Conservation (phyloP, 2,329 filamentous ascomycete species). For the Colletotrichum tropicale region DNA sequence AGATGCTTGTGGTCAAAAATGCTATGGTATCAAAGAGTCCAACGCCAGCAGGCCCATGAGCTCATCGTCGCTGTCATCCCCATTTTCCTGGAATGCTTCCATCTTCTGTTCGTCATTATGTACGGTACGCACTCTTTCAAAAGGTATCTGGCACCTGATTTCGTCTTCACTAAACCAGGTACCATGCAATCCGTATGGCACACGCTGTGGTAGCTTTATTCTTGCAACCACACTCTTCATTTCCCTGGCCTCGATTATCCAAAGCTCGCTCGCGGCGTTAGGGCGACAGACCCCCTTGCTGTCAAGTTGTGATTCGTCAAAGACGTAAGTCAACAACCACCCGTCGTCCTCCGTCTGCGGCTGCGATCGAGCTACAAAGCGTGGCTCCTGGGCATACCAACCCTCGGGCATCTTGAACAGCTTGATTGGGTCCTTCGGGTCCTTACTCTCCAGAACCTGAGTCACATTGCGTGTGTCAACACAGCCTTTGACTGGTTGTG, state of each 20-base stretch:
- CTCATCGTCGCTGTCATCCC: background rate
- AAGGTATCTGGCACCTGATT: slow-evolving; percentile 50
- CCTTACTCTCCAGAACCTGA: slow-evolving; percentile 52
- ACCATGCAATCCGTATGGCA: slow-evolving; percentile 73
- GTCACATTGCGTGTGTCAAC: slow-evolving; percentile 62
- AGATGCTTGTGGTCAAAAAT: background rate
- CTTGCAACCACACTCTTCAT: slow-evolving; percentile 66
- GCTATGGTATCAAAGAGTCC: background rate
- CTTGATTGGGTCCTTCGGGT: slow-evolving; percentile 60
- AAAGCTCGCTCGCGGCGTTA: slow-evolving; percentile 63
- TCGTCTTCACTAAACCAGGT: slow-evolving; percentile 63
- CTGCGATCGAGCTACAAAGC: slow-evolving; percentile 59
- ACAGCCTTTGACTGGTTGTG: slow-evolving; percentile 60
- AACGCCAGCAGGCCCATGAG: background rate
- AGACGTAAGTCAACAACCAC: slow-evolving; percentile 71
- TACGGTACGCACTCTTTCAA: background rate
- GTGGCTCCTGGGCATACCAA: slow-evolving; percentile 70
- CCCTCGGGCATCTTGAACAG: slow-evolving; percentile 65
- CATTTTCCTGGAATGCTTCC: background rate
- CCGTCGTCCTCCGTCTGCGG: slow-evolving; percentile 65
- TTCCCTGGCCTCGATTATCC: slow-evolving; percentile 67
- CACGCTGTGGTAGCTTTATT: slow-evolving; percentile 66
- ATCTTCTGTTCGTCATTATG: background rate
- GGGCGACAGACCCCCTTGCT: slow-evolving; percentile 46
- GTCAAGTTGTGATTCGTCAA: slow-evolving; percentile 71